These are phyloP conservation scores for Xylaria digitata DNA, from an alignment of 2,329 filamentous ascomycete species.

Conservation along the genomic window DNA sequence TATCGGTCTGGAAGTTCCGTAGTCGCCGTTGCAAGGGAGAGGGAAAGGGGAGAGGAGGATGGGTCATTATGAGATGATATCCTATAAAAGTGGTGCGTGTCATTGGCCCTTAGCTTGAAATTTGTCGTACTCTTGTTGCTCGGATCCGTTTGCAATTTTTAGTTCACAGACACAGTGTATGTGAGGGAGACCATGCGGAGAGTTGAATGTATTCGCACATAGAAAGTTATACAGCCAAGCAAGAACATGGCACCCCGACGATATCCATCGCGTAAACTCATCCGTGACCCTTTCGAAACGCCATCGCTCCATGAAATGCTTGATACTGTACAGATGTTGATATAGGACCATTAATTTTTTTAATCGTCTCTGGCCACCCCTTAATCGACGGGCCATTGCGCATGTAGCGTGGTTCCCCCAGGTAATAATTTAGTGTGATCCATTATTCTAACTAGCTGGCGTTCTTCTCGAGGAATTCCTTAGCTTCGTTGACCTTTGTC, in stretches of 20 bases:
- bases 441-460: constrained; percentile 29
- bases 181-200: constrained; percentile 13
- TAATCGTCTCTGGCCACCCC: background rate
- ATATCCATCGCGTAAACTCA: constrained; percentile 31
- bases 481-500: constrained; percentile 98
- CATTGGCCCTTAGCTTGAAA: background rate
- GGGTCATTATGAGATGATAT: background rate
- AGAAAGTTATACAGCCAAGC: constrained; percentile 33
- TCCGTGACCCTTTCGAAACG: constrained; percentile 43
- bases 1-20: background rate
- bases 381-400: constrained; percentile 4
- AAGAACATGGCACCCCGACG: constrained; percentile 26
- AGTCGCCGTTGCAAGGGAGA: background rate
- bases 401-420: background rate
- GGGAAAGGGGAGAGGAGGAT: background rate
- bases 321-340: constrained; percentile 41
- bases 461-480: constrained; percentile 91
- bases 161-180: background rate
- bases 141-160: background rate
- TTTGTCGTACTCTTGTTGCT: background rate
- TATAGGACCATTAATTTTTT: constrained; percentile 15
- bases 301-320: constrained; percentile 47
- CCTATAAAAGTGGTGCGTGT: background rate
- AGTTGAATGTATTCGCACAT: constrained; percentile 38
- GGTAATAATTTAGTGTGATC: background rate